Percentiles rank a stretch among this genome's conserved stretches.
Evolutionary conservation across 768 basidiomycete genomes (phyloP).

Genomic region (Pleurotus salmoneostramineus): DNA sequence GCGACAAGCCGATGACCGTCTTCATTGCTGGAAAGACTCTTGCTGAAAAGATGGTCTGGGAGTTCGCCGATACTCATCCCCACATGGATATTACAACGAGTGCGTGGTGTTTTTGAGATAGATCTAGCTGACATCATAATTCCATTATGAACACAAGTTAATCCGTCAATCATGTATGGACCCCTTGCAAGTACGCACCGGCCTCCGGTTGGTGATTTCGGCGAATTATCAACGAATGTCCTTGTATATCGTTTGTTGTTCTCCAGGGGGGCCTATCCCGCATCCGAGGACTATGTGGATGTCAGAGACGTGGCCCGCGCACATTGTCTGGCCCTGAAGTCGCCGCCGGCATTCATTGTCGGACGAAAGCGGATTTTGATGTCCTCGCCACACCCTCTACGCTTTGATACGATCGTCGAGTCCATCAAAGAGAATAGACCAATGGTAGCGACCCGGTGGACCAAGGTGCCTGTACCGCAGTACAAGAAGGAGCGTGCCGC

Average conservation of each 20-base stretch:
- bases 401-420: conserved; percentile 18
- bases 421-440: conserved; percentile 21
- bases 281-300: conserved; percentile 17
- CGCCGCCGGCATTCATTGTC: conserved; percentile 13
- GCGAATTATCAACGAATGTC: conserved; percentile 19
- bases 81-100: conserved; percentile 28
- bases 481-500: conserved; percentile 17
- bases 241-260: conserved; percentile 23
- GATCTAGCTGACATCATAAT: background rate
- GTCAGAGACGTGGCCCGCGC: conserved; percentile 27
- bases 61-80: conserved; percentile 32
- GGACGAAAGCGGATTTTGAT: conserved; percentile 27
- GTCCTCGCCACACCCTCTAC: conserved; percentile 17
- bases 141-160: conserved; percentile 13
- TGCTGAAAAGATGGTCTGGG: conserved; percentile 34
- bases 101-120: conserved; percentile 14
- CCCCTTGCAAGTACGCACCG: conserved; percentile 22
- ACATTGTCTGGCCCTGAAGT: conserved; percentile 24
- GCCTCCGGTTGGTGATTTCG: conserved; percentile 11
- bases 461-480: conserved; percentile 1
- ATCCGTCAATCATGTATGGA: conserved; percentile 29
- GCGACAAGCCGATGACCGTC: conserved; percentile 14
- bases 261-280: conserved; percentile 16
- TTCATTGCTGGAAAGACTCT: conserved; percentile 34
- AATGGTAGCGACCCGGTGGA: conserved; percentile 19